Base-by-base conservation (phyloP, 768 basidiomycete species). In the Hygrophoropsis aurantiaca region DNA sequence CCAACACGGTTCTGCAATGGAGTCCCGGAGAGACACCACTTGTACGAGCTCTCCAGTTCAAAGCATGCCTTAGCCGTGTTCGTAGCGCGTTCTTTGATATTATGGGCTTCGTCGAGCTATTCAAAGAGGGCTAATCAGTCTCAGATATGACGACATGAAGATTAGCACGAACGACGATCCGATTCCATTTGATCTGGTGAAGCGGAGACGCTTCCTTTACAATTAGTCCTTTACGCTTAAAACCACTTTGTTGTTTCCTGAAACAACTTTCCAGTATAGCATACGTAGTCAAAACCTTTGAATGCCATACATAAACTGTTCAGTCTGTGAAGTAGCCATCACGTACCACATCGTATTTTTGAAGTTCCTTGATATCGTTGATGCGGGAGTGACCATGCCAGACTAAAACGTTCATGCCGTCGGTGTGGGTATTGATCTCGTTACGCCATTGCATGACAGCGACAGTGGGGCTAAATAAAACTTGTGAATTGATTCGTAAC, bases 41-140 rank as follows among this genome's bases (percentile, higher is more conserved):
- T 83, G 55, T 81, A 91, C 40, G 79, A 80, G 45, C 86, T 81
- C 54, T 85, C 67, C 10, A 99, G 74, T 46, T 93, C 88, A 62
- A 99, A 99, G 0, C 92, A 81, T n/a, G 94, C 94, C 66, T 95
- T 97, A 1, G 95, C 94, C 0, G 95, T 97, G 61, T 95, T 97
- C 1, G 91, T 94, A 3, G 82, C 71, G 3, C 95, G 82, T 61
- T 98, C 95, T 60, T 98, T 98, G 73, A 98, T 97, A 62, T 94
- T 97, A 67, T 97, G 95, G 5, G 94, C 95, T 71, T 97, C 94
- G 55, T 97, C 94, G 36, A 97, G 79, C 87, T 90, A 50, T 3
- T 46, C 13, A 39, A 18, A n/a, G 11, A 30, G 11, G 20, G 25
- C 15, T 39, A 37, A 37, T 13, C 18, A 42, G 40, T 19, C 13